Conservation (phyloP, 2,329 filamentous ascomycete genomes). For the Botrytis cinerea region DNA sequence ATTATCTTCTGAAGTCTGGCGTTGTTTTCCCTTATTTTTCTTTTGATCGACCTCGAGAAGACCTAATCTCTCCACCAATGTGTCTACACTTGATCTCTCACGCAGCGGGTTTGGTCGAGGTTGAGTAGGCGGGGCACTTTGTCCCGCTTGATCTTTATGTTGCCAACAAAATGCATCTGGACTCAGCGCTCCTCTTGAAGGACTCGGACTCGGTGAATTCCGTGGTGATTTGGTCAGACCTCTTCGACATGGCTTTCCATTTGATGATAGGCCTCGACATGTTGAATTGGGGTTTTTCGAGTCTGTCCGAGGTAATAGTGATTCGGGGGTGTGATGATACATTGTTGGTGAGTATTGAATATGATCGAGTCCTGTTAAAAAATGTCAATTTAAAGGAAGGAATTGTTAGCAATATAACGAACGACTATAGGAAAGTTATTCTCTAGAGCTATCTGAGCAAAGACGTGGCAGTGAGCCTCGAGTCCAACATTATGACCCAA, state of each 20-base stretch:
- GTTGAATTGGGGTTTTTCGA: conserved; percentile 82
- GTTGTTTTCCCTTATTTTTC: conserved; percentile 33
- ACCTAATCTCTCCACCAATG: conserved; percentile 76
- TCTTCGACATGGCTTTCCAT: conserved; percentile 81
- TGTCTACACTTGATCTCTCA: conserved; percentile 79
- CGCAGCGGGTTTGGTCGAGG: conserved; percentile 39
- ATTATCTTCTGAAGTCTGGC: conserved; percentile 24
- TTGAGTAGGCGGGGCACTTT: conserved; percentile 40
- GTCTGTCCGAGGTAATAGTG: conserved; percentile 74
- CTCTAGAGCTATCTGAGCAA: neutral
- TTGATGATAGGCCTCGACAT: conserved; percentile 82
- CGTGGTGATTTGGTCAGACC: conserved; percentile 54
- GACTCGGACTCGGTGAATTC: conserved; percentile 37
- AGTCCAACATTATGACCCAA: conserved; percentile 23
- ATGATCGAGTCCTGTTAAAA: conserved; percentile 7
- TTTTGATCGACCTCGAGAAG: conserved; percentile 59
- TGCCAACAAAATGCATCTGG: conserved; percentile 77
- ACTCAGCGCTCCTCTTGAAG: conserved; percentile 33
- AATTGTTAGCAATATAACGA: conserved; percentile 20
- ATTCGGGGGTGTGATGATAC: conserved; percentile 76
- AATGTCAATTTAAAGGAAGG: conserved; percentile 3
- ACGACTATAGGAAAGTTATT: neutral
- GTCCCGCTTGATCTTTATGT: conserved; percentile 76
- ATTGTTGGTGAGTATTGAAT: conserved; percentile 45
- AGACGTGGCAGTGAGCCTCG: conserved; percentile 24